Evolutionary conservation across 2,329 filamentous ascomycete genomes (phyloP), one percentile per base, ranked within the genome.

Genomic region (Fusarium tricinctum): DNA sequence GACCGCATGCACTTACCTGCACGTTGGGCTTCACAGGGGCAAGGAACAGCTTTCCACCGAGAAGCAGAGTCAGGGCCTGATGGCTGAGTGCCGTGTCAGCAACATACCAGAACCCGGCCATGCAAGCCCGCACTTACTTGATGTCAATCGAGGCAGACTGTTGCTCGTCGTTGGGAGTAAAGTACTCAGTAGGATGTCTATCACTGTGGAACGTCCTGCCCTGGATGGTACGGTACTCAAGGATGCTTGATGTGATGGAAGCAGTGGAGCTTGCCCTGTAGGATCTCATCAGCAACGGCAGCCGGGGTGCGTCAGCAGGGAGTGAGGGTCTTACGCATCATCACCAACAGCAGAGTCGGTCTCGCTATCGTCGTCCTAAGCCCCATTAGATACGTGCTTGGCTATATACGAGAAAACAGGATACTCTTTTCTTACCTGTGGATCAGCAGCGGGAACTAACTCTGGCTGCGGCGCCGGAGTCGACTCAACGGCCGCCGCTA

Each of bases 141-240:
- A 73, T 73, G 28, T 73, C 71, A 13, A 73, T 73, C 20, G 71
- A 73, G 2, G 62, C 61, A 7, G 70, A 67, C 45, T 73, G 71
- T 48, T 72, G 67, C 20, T 73, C 67, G 20, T 73, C 71, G 15
- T 73, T 73, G 12, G 69, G 71, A 12, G 68, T 69, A 23, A 73
- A 72, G 43, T 73, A 73, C 39, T 73, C 71, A 0, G 60, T 70
- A 10, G 58, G 58, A 13, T 72, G 68, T n/a, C 58, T 48, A 6
- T 73, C 71, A 14, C 71, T 73, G 17, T 73, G 71, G 17, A 69
- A 72, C 0, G 71, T 73, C 2, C 71, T 67, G 6, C 71, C 71
- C 22, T 70, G 68, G 0, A 73, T 66, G 15, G 59, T 69, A 14
- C 71, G 71, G 42, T 73, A 73, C 28, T 73, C 60, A 4, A 73